phyloP scores from a whole-genome alignment of 106 monocot species.

The Phalaenopsis aphrodite region DNA sequence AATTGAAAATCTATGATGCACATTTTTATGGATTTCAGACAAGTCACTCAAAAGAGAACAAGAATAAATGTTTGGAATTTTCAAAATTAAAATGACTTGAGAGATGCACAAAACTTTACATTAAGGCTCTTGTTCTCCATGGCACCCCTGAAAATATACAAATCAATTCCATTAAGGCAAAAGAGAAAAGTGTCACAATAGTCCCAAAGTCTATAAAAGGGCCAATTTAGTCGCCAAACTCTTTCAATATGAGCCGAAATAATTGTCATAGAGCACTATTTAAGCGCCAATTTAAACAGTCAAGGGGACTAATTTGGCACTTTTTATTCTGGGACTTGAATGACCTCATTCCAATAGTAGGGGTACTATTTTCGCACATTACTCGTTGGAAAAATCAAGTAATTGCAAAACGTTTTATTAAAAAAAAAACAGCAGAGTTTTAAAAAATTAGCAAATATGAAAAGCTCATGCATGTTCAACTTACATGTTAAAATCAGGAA shows the following conservation, averaged over 20 bases:
- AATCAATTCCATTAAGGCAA: neutral
- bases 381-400: neutral
- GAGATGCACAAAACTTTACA: constrained; percentile 31
- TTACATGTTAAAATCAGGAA: constrained; percentile 99
- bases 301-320: no score
- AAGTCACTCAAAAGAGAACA: constrained; percentile 6
- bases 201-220: no score
- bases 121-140: constrained; percentile 99
- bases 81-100: neutral
- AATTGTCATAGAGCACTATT: no score
- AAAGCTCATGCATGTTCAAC: constrained; percentile 9
- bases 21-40: neutral
- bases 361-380: no score
- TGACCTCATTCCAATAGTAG: no score
- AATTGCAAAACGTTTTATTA: neutral
- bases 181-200: neutral
- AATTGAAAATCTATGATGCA: constrained; percentile 77
- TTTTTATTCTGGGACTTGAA: no score
- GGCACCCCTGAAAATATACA: constrained; percentile 83
- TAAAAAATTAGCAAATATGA: neutral
- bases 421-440: neutral
- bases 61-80: neutral
- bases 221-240: no score
- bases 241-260: no score
- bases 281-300: no score